Evolutionary conservation across 148 eudicot genomes (phyloP), one percentile per base, ranked within the genome.

Genomic region (Nepenthes mirabilis): DNA sequence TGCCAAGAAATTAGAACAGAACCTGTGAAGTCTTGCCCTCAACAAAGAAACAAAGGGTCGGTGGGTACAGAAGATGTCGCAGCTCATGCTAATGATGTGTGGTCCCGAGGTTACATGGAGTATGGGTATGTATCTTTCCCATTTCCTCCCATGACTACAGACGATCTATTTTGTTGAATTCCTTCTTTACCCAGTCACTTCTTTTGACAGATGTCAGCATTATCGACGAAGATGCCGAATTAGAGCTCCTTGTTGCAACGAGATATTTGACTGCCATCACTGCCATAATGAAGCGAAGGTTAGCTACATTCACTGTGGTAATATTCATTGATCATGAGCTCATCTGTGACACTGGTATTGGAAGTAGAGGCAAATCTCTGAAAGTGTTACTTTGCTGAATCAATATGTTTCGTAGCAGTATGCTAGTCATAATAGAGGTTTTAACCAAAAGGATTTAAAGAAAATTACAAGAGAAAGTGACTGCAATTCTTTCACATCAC

Each of bases 251-350:
- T 91, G 98, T 63, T 91, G 98, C 72, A 72, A 79, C 69, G 91
- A 83, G 80, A 68, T 88, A 36, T 91, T 83, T 83, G 93, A 80
- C 59, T 91, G 98, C 64, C 86, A 83, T n/a, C 88, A 85, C 66
- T 91, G 98, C 65, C 98, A 91, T 68, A 82, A 91, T 48, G 98
- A 91, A 61, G 82, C 77, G 36, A 88, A 80, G 96, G 96, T 91
- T 61, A 51, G 84, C 66, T 52, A 47, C 45, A 45, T 56, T 14
- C 11, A n/a, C 11, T 6, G 1, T 53, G 33, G 12, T 56, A 12
- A 11, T 49, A 10, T 3, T 49, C 10, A n/a, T 6, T 6, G 36
- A 7, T 61, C 33, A 34, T 36, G 52, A 51, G 3, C 23, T 63
- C 34, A 37, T 1, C 13, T 61, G 12, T 55, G 54, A 33, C 33